Base-by-base conservation (phyloP, 1,284 basidiomycete species). In the Sporisorium exsertum region DNA sequence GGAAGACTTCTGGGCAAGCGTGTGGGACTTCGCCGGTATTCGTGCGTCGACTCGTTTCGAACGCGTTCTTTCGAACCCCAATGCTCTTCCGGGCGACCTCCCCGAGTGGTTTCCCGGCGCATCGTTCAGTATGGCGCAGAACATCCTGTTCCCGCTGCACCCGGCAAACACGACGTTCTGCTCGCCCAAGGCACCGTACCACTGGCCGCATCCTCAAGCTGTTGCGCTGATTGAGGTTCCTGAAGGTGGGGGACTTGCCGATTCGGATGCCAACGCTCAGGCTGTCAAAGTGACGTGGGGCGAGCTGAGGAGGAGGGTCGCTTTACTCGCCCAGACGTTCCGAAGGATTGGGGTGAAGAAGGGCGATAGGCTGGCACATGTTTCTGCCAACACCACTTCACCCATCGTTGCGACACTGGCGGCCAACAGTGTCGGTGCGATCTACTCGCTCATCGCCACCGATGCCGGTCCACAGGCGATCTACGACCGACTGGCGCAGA, bases 401-500 rank as follows among this genome's bases (percentile, higher is more conserved):
- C 73, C 77, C 3, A 55, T 78, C 12, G 69, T 76, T 9, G 67
- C 66, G 5, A 64, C 54, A 10, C 43, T 78, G 5, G 77, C 77
- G n/a, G 62, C 67, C n/a, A 76, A 76, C 56, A 62, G 69, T 42
- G 65, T 78, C 4, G 77, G 73, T 18, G 77, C 77, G 20, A 77
- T 78, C 62, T 78, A 73, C 53, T 72, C 68, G 43, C 60, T 73
- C 24, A 71, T 76, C 42, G 73, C 77, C 1, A 78, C 77, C 42
- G 77, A 78, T 55, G 68, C 72, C 1, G 77, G 77, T 10, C 67
- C 71, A 5, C 58, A 72, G 20, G 72, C 77, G 6, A 71, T 78
- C 46, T 67, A 81, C 73, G 78, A 66, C 61, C 26, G 83, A 58
- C 61, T 79, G 24, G 51, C 69, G 24, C 76, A 82, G 68, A 84